Base-by-base conservation (phyloP, 169 alveolate species). In the Plasmodium ovale region DNA sequence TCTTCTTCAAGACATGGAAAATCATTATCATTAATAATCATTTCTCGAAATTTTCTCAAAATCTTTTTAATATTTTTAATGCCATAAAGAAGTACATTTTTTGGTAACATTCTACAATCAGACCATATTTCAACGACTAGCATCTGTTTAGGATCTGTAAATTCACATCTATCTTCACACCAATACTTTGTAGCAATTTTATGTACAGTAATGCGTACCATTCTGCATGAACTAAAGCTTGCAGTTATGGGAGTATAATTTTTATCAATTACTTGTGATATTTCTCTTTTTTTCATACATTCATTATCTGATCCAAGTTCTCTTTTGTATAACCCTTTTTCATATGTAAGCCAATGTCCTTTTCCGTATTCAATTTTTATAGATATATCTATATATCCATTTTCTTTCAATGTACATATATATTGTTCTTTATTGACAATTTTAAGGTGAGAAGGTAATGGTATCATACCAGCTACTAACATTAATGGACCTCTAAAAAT, bases 131-230 rank as follows among this genome's bases (percentile, higher is more conserved):
- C 97, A 4, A 95, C 87, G 10, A 95, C 97, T 51, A 95, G 71
- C 92, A 94, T 96, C 65, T 95, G 97, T 29, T 89, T 94, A 10
- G 97, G 97, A 84, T 95, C 96, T 5, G 97, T 94, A 51, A 94
- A 92, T 25, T 90, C 87, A 64, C 88, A 87, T 89, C 72, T 82
- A 77, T 91, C 89, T 16, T 77, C 85, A 62, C 96, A 94, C 95
- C 96, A 94, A 39, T 95, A 92, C 56, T 94, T 87, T 9, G 97
- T 96, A 72, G 95, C 87, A 29, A 95, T 93, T 60, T 95, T 95
- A 79, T 95, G 97, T 19, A 95, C 97, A n/a, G 97, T 92, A n/a
- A 93, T 72, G n/a, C 97, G 79, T 65, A 95, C 93, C 96, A 94
- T 92, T 58, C 96, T 89, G 65, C 97, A 95, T n/a, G 95, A 89